phyloP scores from a whole-genome alignment of 352 stramenopile genomes.

The Aphanomyces astaci region DNA sequence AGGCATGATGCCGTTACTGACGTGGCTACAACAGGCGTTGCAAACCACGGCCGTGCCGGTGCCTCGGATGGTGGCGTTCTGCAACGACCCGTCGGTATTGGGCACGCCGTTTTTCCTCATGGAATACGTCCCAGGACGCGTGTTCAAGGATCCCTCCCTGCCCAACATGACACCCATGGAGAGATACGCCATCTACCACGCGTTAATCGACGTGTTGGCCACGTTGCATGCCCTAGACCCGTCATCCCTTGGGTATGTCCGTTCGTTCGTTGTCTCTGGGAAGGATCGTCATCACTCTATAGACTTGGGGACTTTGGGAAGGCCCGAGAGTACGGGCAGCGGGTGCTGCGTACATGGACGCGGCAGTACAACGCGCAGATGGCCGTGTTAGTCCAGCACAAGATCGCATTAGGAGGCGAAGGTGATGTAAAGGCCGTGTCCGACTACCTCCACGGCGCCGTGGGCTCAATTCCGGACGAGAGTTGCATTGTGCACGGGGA shows the following conservation, averaged over 20 bases:
- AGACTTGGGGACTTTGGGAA: constrained; percentile 46
- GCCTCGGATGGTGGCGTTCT: constrained; percentile 56
- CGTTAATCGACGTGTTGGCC: constrained; percentile 50
- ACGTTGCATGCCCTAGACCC: constrained; percentile 63
- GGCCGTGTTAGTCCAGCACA: constrained; percentile 31
- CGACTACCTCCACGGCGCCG: constrained; percentile 46
- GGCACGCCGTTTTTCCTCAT: constrained; percentile 79
- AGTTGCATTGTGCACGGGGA: constrained; percentile 76
- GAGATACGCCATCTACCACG: constrained; percentile 75
- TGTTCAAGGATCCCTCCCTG: constrained; percentile 66
- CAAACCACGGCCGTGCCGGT: constrained; percentile 59
- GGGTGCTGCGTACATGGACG: constrained; percentile 64
- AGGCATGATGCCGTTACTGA: not conserved
- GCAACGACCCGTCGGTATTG: constrained; percentile 48
- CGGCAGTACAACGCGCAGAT: constrained; percentile 52
- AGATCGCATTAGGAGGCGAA: constrained; percentile 50
- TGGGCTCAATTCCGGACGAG: constrained; percentile 42
- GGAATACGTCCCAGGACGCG: constrained; percentile 64
- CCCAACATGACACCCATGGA: constrained; percentile 55
- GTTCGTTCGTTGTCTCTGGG: not conserved
- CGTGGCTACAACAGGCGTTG: constrained; percentile 33
- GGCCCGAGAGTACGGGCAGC: constrained; percentile 58
- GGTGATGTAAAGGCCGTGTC: constrained; percentile 40
- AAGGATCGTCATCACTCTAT: not conserved
- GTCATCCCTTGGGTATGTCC: constrained; percentile 33